Conservation (phyloP, 2,329 filamentous ascomycete genomes). For the Tothia fuscella region DNA sequence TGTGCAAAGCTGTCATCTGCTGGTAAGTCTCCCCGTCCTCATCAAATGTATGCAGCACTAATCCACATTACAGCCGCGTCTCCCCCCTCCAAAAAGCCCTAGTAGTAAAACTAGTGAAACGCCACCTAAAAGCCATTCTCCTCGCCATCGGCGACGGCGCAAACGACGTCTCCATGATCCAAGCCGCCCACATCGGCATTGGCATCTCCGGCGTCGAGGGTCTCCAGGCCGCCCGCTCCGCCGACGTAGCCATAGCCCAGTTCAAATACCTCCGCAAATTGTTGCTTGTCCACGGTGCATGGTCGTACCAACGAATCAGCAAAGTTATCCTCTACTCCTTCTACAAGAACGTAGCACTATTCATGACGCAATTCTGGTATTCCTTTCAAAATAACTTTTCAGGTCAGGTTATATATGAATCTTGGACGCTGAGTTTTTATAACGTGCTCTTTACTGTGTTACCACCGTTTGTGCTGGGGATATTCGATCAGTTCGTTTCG, state of each 20-base stretch:
- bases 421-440: slow-evolving; percentile 98
- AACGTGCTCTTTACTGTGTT: slow-evolving; percentile 97
- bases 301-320: slow-evolving; percentile 95
- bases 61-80: slow-evolving; percentile 54
- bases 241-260: slow-evolving; percentile 90
- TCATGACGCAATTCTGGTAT: slow-evolving; percentile 99
- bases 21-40: slow-evolving; percentile 33
- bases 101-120: slow-evolving; percentile 96
- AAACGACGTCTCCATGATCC: slow-evolving; percentile 99
- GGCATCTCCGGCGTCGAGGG: slow-evolving; percentile 96
- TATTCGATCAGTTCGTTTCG: slow-evolving; percentile 95
- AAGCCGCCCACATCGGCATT: slow-evolving; percentile 93
- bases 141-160: slow-evolving; percentile 95
- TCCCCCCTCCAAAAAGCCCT: slow-evolving; percentile 94
- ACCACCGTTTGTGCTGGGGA: slow-evolving; percentile 85
- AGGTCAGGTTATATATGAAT: slow-evolving; percentile 95
- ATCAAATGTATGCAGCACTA: background rate
- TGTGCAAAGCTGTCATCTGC: slow-evolving; percentile 99
- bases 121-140: slow-evolving; percentile 80
- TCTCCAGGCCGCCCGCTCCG: slow-evolving; percentile 88
- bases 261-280: slow-evolving; percentile 93
- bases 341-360: slow-evolving; percentile 97
- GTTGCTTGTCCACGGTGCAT: slow-evolving; percentile 85
- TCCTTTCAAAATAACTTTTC: slow-evolving; percentile 98
- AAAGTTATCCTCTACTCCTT: slow-evolving; percentile 98